These are phyloP conservation scores for Epithemia pelagica DNA, from an alignment of 108 stramenopile genomes.

Conservation along the genomic window DNA sequence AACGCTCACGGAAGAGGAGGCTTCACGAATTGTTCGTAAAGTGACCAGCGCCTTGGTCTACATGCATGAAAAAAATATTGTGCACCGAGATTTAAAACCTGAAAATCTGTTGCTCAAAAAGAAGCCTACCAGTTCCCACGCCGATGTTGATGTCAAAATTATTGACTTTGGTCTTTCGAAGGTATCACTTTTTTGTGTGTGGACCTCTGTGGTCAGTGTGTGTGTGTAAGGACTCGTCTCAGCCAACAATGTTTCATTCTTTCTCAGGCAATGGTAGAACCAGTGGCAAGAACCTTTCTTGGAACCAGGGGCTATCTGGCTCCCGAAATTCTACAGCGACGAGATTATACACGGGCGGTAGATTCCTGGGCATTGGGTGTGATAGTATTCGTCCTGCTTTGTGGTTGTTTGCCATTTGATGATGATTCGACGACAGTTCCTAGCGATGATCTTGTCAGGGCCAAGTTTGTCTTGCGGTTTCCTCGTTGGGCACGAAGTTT, in stretches of 20 bases:
- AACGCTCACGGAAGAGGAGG: conserved; percentile 86
- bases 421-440: conserved; percentile 86
- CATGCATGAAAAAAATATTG: conserved; percentile 93
- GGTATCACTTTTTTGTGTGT: conserved; percentile 20
- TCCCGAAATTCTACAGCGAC: conserved; percentile 96
- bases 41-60: conserved; percentile 91
- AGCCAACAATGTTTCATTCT: conserved; percentile 4
- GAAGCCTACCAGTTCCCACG: conserved; percentile 18
- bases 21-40: conserved; percentile 81
- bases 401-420: conserved; percentile 98
- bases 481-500: conserved; percentile 93
- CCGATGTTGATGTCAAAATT: conserved; percentile 86
- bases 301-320: conserved; percentile 95
- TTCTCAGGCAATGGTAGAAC: conserved; percentile 57
- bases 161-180: conserved; percentile 97
- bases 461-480: conserved; percentile 87
- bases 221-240: no score
- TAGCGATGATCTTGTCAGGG: conserved; percentile 55
- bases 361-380: conserved; percentile 92
- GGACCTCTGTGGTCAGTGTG: no score
- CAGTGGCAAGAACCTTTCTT: conserved; percentile 78
- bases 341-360: conserved; percentile 75
- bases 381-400: conserved; percentile 86
- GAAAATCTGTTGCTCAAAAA: conserved; percentile 28
- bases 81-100: conserved; percentile 96